A percentile compares a stretch with the other conserved stretches of the same genome.
phyloP scores from a whole-genome alignment of 2,329 filamentous ascomycete genomes.

The Triangularia verruculosa region DNA sequence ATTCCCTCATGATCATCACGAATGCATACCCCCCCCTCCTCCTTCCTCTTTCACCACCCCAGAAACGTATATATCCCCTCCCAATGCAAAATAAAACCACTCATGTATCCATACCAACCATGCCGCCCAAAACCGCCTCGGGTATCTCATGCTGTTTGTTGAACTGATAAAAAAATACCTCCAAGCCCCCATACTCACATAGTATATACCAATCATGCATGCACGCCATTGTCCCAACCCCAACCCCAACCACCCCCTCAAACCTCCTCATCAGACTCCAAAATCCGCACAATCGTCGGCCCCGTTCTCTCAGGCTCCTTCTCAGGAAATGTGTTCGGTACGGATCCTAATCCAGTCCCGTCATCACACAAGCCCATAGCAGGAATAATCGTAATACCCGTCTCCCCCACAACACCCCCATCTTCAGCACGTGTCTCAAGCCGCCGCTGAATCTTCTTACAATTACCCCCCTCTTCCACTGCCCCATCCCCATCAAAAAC shows the following conservation, averaged over 20 bases:
- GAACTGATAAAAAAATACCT: neutral
- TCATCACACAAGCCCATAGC: neutral
- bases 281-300: neutral
- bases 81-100: neutral
- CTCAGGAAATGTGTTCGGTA: neutral
- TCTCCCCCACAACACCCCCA: too few relatives aligned
- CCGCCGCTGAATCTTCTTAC: neutral
- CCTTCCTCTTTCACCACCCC: neutral
- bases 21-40: neutral
- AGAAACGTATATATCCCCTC: neutral
- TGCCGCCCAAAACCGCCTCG: neutral
- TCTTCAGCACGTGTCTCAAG: neutral
- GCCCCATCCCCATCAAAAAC: neutral
- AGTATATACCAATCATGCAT: neutral
- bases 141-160: neutral
- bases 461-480: neutral
- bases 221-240: neutral
- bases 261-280: neutral
- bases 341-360: neutral
- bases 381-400: neutral
- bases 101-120: neutral
- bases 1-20: neutral
- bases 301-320: neutral
- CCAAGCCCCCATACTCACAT: slow-evolving; percentile 6
- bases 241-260: neutral